Evolutionary conservation across 305 asterid species (phyloP), one percentile per base, ranked within the genome.

Genomic region (Nicotiana rustica): DNA sequence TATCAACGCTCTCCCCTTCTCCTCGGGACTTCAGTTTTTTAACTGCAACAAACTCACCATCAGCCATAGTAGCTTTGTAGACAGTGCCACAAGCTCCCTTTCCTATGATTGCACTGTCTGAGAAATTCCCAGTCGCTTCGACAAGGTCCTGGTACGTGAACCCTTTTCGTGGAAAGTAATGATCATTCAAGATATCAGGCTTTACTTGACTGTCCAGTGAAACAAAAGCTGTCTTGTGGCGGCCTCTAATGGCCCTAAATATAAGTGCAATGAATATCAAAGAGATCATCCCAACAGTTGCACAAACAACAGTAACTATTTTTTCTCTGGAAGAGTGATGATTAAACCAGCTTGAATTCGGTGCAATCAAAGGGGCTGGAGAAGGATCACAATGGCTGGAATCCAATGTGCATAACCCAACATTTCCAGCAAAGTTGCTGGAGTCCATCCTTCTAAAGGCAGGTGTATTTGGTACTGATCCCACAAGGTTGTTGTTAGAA

Each of bases 81-180:
- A 95, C 98, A 4, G 90, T 90, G 52, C 98, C 98, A 83, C 98
- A 95, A 1, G 97, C 98, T 17, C 98, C 98, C 67, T 85, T 90
- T 38, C 98, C 98, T 7, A 93, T 78, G 67, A 92, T 85, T 4
- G 91, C 87, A 25, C 81, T 55, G 12, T 95, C 96, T 2, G 96
- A 89, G 19, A 95, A 93, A 67, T 91, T 88, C 44, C 89, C 92
- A 0, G 98, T 95, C 9, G 98, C 98, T 78, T 90, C 94, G 10
- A 93, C 87, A 44, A 93, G 90, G 82, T 93, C 98, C 88, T 90
- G 97, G 78, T 92, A 95, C 29, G 83, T 85, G 88, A 92, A 91
- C 60, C 96, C 96, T 77, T 92, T 93, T 81, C 87, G 92, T 0
- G 93, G 98, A 56, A 87, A 93, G 86, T 91, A 93, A 81, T 95